Base-by-base conservation (phyloP, 257 asterid species). In the Handroanthus guayacan region DNA sequence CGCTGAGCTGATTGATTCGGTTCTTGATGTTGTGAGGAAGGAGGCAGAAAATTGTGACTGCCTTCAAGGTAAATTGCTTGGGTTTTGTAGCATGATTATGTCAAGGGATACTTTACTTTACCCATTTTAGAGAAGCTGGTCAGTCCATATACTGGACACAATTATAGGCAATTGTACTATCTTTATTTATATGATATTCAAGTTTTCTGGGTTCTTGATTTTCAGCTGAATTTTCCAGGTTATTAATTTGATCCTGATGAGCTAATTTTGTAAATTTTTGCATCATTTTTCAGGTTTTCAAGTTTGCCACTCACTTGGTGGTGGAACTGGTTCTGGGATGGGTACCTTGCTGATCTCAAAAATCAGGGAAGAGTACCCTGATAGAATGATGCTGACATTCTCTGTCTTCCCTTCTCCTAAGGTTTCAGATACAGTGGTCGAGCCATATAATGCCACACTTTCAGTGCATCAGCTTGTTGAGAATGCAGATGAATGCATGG, bases 271-370 rank as follows among this genome's bases (percentile, higher is more conserved):
- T 74, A 71, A 76, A 18, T 14, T 34, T 16, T 66, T 55, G 52
- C 7, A 41, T 54, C 34, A n/a, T 3, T 67, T 52, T 82, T 31
- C 71, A 91, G 97, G 97, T 54, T 89, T 91, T 63, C 95, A 91
- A 81, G 95, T 91, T 50, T 91, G 97, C 80, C 97, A 91, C 81
- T 91, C 95, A 25, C 92, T 91, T 78, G 97, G 97, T 80, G 97
- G 97, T 55, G 97, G 97, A 70, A 91, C 97, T 55, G 97, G 97
- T 83, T 91, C 97, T 74, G 97, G 97, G 72, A 91, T 91, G 97
- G 97, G 97, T 64, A 91, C 95, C 67, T 73, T 91, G 82, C 63
- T 91, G 77, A 91, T 91, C 72, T 91, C 97, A 9, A 91, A 91
- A 85, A 84, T 91, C 81, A 85, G 97, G 82, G 97, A 91, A 76